Evolutionary conservation across 805 yeast species (phyloP).

Genomic region (Sugiyamaella chiloensis): DNA sequence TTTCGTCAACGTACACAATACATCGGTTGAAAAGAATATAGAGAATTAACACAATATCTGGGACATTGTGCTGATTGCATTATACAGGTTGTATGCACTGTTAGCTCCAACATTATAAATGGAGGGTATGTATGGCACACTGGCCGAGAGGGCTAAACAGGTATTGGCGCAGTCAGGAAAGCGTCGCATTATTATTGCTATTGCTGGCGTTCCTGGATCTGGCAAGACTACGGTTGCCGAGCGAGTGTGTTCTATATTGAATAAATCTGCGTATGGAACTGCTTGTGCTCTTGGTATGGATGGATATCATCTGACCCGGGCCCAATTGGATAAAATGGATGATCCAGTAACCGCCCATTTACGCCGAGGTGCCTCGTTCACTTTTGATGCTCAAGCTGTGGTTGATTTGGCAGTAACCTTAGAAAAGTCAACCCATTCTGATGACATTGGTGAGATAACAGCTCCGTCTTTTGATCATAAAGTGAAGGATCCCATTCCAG

Average conservation of each 20-base stretch:
- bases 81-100: too few relatives aligned
- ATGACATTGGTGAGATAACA: conserved; percentile 14
- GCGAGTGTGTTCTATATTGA: conserved; percentile 43
- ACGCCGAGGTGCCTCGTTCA: conserved; percentile 81
- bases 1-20: too few relatives aligned
- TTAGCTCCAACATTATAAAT: too few relatives aligned
- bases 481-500: conserved; percentile 59
- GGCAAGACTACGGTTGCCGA: conserved; percentile 73
- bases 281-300: conserved; percentile 60
- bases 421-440: conserved; percentile 13
- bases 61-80: too few relatives aligned
- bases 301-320: conserved; percentile 66
- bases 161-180: conserved; percentile 8
- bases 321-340: conserved; percentile 44
- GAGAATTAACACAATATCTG: too few relatives aligned
- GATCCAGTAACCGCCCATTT: conserved; percentile 56
- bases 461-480: conserved; percentile 76
- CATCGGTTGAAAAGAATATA: too few relatives aligned
- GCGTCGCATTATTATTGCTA: conserved; percentile 50
- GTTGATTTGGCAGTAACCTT: conserved; percentile 36
- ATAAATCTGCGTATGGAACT: conserved; percentile 23
- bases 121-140: conserved; percentile 12
- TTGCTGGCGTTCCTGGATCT: conserved; percentile 82
- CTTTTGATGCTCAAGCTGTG: conserved; percentile 65
- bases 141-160: conserved; percentile 14